Conservation (phyloP, 228 moss, liverwort and hornwort genomes). For the Sphagnum fallax region DNA sequence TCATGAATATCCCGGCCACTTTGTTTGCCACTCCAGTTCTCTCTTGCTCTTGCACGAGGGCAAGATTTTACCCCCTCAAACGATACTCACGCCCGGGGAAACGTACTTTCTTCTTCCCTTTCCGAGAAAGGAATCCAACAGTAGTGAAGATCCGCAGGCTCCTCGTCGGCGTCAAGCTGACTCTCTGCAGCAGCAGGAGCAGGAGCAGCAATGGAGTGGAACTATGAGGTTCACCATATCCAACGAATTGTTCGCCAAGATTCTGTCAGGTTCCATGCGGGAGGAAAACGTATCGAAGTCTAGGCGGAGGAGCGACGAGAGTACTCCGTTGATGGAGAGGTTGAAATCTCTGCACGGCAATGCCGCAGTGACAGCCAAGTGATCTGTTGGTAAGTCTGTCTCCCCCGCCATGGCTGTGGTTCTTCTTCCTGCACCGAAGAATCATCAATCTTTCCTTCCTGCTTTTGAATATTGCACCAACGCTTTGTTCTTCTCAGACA, state of each 20-base stretch:
- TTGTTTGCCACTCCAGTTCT: conserved; percentile 83
- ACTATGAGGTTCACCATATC: conserved; percentile 91
- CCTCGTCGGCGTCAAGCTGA: conserved; percentile 18
- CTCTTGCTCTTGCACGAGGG: conserved; percentile 67
- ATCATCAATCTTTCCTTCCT: too few relatives aligned
- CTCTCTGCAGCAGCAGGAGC: conserved; percentile 2
- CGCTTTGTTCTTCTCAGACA: too few relatives aligned
- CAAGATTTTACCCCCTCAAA: conserved; percentile 60
- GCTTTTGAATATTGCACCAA: too few relatives aligned
- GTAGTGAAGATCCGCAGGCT: conserved; percentile 16
- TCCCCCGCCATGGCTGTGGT: too few relatives aligned
- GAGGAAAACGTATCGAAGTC: conserved; percentile 16
- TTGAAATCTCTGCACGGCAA: conserved; percentile 64
- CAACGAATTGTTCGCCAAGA: conserved; percentile 72
- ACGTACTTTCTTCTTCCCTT: conserved; percentile 82
- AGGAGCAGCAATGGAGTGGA: conserved; percentile 20
- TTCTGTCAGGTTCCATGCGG: conserved; percentile 61
- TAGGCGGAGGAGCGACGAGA: conserved; percentile 17
- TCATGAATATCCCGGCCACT: conserved; percentile 60
- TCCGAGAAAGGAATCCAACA: conserved; percentile 15
- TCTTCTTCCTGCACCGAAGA: too few relatives aligned
- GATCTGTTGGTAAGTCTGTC: conserved; percentile 3
- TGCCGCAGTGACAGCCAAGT: conserved; percentile 80
- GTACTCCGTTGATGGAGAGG: conserved; percentile 18
- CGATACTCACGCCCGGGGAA: conserved; percentile 56